Conservation (phyloP, 306 rosid genomes). For the Sicyos edulis region DNA sequence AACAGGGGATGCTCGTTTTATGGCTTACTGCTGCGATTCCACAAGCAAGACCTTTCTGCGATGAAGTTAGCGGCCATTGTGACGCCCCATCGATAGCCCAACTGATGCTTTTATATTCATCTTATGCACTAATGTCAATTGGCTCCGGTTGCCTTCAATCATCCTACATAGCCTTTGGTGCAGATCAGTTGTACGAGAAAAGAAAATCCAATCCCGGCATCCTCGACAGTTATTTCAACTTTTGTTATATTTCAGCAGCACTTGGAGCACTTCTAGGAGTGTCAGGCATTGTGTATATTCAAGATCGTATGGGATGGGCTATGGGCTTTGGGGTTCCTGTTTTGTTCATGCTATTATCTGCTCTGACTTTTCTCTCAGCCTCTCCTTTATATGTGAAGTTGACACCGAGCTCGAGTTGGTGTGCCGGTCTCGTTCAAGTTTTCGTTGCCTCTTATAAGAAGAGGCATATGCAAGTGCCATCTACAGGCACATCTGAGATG, state of each 20-base stretch:
- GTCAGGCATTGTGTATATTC: constrained; percentile 24
- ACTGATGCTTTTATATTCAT: constrained; percentile 12
- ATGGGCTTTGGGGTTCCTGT: constrained; percentile 34
- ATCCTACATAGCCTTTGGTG: constrained; percentile 25
- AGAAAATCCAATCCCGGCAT: not conserved
- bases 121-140: constrained; percentile 24
- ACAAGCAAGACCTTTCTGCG: constrained; percentile 21
- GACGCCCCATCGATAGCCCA: constrained; percentile 7
- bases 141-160: constrained; percentile 30
- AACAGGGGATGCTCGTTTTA: constrained; percentile 30
- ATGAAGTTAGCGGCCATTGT: not conserved
- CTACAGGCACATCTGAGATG: not conserved
- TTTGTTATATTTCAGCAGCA: constrained; percentile 1
- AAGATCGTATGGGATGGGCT: constrained; percentile 27
- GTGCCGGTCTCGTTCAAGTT: constrained; percentile 18
- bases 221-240: constrained; percentile 12
- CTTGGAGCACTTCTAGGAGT: constrained; percentile 1
- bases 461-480: constrained; percentile 14
- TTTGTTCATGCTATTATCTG: constrained; percentile 21
- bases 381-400: constrained; percentile 25
- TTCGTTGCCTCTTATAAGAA: constrained; percentile 24
- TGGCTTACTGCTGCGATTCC: constrained; percentile 26
- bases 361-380: constrained; percentile 16
- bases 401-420: constrained; percentile 7
- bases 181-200: constrained; percentile 20